Conservation (phyloP, 441 rosid species). For the Adansonia grandidieri region DNA sequence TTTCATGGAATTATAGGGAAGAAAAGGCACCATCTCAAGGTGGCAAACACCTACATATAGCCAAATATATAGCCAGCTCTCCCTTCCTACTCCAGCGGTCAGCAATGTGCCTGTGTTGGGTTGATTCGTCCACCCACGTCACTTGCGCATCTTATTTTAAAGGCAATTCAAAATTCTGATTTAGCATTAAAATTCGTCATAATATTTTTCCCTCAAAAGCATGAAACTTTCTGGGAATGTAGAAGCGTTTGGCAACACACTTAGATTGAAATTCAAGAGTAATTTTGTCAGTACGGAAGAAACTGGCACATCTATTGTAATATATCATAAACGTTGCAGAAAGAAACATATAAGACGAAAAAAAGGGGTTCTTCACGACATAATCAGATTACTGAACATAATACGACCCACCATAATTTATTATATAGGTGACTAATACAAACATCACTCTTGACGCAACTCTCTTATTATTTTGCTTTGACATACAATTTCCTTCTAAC, state of each 20-base stretch:
- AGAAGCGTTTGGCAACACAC: constrained; percentile 4
- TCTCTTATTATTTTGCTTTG: too few species aligned
- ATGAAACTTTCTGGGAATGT: neutral
- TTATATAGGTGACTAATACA: too few species aligned
- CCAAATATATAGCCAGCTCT: neutral
- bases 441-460: too few species aligned
- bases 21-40: neutral
- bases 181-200: neutral
- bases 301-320: neutral
- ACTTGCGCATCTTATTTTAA: neutral
- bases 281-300: neutral
- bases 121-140: neutral
- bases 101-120: neutral
- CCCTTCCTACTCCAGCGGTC: neutral
- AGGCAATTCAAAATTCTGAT: neutral
- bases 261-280: neutral
- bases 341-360: neutral
- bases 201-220: neutral
- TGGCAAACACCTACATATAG: neutral
- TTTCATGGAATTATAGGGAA: neutral
- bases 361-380: neutral
- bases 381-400: too few species aligned
- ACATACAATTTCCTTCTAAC: too few species aligned
- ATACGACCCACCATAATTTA: too few species aligned
- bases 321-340: neutral